Percentiles rank a stretch among this genome's conserved stretches.
phyloP scores from a whole-genome alignment of 495 filamentous ascomycete species.

The Aspergillus bertholletiae region DNA sequence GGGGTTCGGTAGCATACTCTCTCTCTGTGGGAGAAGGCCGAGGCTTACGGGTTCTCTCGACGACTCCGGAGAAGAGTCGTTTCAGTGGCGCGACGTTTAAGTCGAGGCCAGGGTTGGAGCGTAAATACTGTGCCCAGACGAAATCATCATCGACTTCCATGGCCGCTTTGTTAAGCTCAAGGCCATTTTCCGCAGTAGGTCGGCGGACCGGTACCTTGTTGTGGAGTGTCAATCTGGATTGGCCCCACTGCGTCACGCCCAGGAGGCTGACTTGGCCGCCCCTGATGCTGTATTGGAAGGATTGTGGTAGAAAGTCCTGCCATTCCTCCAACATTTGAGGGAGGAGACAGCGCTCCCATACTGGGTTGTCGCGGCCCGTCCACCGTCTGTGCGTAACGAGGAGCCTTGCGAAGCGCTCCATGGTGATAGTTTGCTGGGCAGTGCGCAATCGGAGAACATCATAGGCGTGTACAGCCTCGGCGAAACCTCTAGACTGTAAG shows the following conservation, averaged over 20 bases:
- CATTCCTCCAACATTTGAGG: constrained; percentile 49
- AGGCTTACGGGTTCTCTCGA: not conserved
- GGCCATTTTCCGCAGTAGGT: constrained; percentile 6
- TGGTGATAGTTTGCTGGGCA: constrained; percentile 25
- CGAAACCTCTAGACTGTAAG: constrained; percentile 24
- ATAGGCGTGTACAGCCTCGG: constrained; percentile 36
- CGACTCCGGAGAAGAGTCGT: constrained; percentile 14
- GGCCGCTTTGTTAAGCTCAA: constrained; percentile 3
- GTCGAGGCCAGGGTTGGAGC: constrained; percentile 13
- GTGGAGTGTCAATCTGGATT: constrained; percentile 3
- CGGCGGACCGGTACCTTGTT: constrained; percentile 17
- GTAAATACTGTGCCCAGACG: constrained; percentile 11
- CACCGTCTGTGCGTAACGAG: constrained; percentile 16
- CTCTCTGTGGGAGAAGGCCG: not conserved
- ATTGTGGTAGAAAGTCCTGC: constrained; percentile 40
- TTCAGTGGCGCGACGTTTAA: constrained; percentile 14
- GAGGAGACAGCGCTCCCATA: constrained; percentile 31
- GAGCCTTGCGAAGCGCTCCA: constrained; percentile 20
- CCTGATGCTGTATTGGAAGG: constrained; percentile 25
- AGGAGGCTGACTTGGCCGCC: constrained; percentile 24
- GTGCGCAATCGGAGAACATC: constrained; percentile 31
- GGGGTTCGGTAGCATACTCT: not conserved
- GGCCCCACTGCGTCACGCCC: constrained; percentile 11
- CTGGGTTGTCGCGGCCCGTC: constrained; percentile 14
- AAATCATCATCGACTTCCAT: constrained; percentile 19